A percentile compares a stretch with the other conserved stretches of the same genome.
Conservation (phyloP, 371 early-diverging fungal species). For the Mucor piriformis region DNA sequence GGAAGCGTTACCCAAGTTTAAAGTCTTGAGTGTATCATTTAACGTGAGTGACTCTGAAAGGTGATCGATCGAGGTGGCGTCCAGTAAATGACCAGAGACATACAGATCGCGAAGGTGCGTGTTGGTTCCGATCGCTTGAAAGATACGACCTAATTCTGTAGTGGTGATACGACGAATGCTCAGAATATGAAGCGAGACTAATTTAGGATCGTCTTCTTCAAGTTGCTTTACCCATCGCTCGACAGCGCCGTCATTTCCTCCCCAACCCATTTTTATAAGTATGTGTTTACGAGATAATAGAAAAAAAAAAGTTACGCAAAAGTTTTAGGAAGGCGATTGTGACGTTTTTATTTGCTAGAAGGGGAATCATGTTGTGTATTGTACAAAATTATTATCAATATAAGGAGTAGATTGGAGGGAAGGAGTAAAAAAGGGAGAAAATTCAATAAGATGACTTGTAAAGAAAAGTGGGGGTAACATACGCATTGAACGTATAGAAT, state of each 20-base stretch:
- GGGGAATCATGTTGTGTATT: not conserved
- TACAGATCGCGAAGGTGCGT: conserved; percentile 55
- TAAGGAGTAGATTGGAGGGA: not conserved
- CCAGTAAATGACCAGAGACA: conserved; percentile 60
- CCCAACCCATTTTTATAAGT: conserved; percentile 68
- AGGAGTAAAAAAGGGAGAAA: too few species aligned
- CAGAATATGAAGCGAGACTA: conserved; percentile 61
- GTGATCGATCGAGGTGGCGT: conserved; percentile 38
- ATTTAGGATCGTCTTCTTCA: conserved; percentile 52
- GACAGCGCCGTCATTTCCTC: conserved; percentile 58
- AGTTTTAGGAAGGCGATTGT: too few species aligned
- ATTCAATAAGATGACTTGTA: too few species aligned
- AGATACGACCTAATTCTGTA: conserved; percentile 51
- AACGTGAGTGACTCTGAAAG: conserved; percentile 47
- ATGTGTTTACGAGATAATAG: too few species aligned
- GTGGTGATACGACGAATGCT: conserved; percentile 58
- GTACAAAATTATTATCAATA: not conserved
- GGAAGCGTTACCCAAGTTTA: conserved; percentile 51
- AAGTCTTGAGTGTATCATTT: conserved; percentile 51
- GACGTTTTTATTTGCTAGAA: not conserved
- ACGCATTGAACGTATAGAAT: not conserved
- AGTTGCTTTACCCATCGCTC: conserved; percentile 63
- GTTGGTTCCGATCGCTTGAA: conserved; percentile 52
- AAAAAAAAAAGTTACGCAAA: not conserved
- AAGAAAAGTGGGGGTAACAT: not conserved